A percentile compares a stretch with the other conserved stretches of the same genome.
phyloP scores from a whole-genome alignment of 805 yeast species.

The Pichia phayaonensis region DNA sequence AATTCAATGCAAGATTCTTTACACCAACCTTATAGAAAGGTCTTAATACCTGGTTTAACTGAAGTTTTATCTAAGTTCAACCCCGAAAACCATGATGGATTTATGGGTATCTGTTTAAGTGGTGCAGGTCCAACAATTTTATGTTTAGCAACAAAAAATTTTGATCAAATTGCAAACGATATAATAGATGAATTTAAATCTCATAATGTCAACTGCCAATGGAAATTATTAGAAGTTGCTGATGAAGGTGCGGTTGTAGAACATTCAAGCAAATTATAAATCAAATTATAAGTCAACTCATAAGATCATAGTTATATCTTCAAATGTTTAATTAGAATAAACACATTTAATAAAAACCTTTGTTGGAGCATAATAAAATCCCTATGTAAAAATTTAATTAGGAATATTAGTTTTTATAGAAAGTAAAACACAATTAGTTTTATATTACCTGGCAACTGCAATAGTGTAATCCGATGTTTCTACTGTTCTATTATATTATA shows the following conservation, averaged over 20 bases:
- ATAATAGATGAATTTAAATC: slow-evolving; percentile 63
- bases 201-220: slow-evolving; percentile 60
- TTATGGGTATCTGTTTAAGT: slow-evolving; percentile 87
- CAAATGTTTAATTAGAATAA: slow-evolving; percentile 4
- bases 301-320: no score
- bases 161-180: slow-evolving; percentile 71
- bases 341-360: neutral
- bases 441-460: neutral
- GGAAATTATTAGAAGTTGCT: slow-evolving; percentile 84
- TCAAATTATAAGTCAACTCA: slow-evolving; percentile 13
- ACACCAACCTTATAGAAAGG: slow-evolving; percentile 95
- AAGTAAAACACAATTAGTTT: neutral
- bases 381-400: slow-evolving; percentile 6
- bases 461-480: neutral
- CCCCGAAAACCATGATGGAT: slow-evolving; percentile 74
- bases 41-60: slow-evolving; percentile 82
- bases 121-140: slow-evolving; percentile 98
- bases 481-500: neutral
- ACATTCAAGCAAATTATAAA: slow-evolving; percentile 24
- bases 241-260: slow-evolving; percentile 73
- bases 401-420: slow-evolving; percentile 12
- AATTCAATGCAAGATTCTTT: slow-evolving; percentile 95
- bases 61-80: slow-evolving; percentile 75
- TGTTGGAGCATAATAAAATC: neutral
- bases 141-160: slow-evolving; percentile 86